Percentiles rank a stretch among this genome's conserved stretches.
phyloP scores from a whole-genome alignment of 1,139 yeast genomes.

The Arxiozyma telluris region DNA sequence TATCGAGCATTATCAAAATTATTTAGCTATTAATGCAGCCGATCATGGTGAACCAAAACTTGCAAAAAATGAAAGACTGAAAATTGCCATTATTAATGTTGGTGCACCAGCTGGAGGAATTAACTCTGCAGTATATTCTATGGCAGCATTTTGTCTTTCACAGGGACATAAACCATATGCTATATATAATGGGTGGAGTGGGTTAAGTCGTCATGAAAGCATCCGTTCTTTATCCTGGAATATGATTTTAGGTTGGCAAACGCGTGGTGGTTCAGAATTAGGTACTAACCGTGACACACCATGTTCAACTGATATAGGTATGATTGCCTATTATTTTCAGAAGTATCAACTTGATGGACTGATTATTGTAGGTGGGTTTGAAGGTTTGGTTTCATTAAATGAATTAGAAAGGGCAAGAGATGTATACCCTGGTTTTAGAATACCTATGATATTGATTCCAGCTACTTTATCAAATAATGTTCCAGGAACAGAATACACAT shows the following conservation, averaged over 20 bases:
- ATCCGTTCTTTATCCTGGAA: slow-evolving; percentile 72
- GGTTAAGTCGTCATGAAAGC: slow-evolving; percentile 72
- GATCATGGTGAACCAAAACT: slow-evolving; percentile 50
- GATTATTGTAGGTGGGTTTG: slow-evolving; percentile 90
- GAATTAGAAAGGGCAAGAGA: slow-evolving; percentile 66
- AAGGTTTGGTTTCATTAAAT: slow-evolving; percentile 78
- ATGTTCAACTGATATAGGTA: slow-evolving; percentile 67
- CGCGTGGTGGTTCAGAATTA: slow-evolving; percentile 86
- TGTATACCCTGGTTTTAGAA: slow-evolving; percentile 79
- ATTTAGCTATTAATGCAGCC: slow-evolving; percentile 56
- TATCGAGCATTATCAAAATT: slow-evolving; percentile 66
- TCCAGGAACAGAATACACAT: slow-evolving; percentile 92
- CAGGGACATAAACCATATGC: slow-evolving; percentile 85
- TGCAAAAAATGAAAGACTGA: slow-evolving; percentile 40
- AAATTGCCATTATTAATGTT: slow-evolving; percentile 76
- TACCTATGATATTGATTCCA: slow-evolving; percentile 92
- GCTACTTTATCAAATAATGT: slow-evolving; percentile 97
- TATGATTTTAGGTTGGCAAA: slow-evolving; percentile 83
- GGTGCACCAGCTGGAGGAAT: slow-evolving; percentile 98
- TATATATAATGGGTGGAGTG: slow-evolving; percentile 84
- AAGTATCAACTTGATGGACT: slow-evolving; percentile 78
- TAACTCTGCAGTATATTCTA: slow-evolving; percentile 90
- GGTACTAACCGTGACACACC: slow-evolving; percentile 92
- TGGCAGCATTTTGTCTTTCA: slow-evolving; percentile 82
- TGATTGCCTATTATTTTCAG: slow-evolving; percentile 84